phyloP scores from a whole-genome alignment of 2,329 filamentous ascomycete species.

The Lojkania enalia region DNA sequence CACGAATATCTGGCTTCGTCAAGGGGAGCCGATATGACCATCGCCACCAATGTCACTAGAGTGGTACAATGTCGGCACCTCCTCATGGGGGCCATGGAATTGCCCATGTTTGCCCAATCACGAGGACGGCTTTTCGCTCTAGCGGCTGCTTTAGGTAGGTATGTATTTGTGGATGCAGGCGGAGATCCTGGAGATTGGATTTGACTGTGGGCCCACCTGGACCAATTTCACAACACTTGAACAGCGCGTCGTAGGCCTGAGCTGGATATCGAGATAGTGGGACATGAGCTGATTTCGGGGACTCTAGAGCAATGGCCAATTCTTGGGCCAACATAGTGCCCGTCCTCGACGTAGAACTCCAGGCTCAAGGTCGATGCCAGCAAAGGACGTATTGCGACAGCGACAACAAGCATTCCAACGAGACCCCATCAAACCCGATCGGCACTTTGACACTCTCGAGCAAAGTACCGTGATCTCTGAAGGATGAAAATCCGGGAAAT shows the following conservation, averaged over 20 bases:
- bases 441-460: constrained; percentile 10
- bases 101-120: constrained; percentile 7
- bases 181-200: constrained; percentile 9
- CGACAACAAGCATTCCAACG: not conserved
- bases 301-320: not conserved
- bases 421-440: constrained; percentile 13
- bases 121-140: constrained; percentile 7
- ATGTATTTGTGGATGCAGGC: constrained; percentile 9
- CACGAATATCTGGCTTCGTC: constrained; percentile 12
- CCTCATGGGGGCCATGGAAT: constrained; percentile 12
- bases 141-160: constrained; percentile 13
- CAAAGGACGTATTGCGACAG: constrained; percentile 11
- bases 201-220: constrained; percentile 10
- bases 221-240: constrained; percentile 7
- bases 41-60: constrained; percentile 15
- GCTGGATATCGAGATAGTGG: not conserved
- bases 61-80: constrained; percentile 5
- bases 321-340: constrained; percentile 1
- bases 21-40: constrained; percentile 15
- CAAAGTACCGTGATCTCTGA: constrained; percentile 5
- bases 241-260: not conserved
- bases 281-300: constrained; percentile 7
- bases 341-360: not conserved
- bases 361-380: constrained; percentile 6
- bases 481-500: constrained; percentile 10